Conservation (phyloP, 345 rosid species). For the Populus tremula region DNA sequence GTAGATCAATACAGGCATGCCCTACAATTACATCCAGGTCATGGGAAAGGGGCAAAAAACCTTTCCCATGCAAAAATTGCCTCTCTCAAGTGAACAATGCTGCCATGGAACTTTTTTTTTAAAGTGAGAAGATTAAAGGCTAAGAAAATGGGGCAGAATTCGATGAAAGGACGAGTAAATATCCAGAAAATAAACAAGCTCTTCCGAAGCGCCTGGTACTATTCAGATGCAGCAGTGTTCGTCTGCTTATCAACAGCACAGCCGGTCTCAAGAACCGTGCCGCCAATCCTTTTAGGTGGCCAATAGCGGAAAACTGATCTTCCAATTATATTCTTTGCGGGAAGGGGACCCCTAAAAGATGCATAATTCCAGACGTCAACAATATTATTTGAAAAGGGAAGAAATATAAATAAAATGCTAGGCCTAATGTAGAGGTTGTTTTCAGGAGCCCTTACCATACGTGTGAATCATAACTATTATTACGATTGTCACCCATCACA, state of each 20-base stretch:
- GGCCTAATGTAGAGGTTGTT: background rate
- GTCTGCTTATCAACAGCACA: slow-evolving; percentile 63
- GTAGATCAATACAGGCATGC: slow-evolving; percentile 1
- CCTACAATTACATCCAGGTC: slow-evolving; percentile 2
- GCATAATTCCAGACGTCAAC: slow-evolving; percentile 7
- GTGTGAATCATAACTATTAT: slow-evolving; percentile 93
- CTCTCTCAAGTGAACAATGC: slow-evolving; percentile 4
- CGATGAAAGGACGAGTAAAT: background rate
- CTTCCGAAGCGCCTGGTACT: background rate
- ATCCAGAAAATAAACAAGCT: background rate
- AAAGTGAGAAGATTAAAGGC: background rate
- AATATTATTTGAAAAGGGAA: background rate
- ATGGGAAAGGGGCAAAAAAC: background rate
- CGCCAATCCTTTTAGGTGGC: slow-evolving; percentile 83
- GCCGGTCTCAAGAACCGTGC: slow-evolving; percentile 60
- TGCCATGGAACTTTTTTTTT: background rate
- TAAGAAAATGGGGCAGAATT: background rate
- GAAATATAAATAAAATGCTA: background rate
- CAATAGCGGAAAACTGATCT: slow-evolving; percentile 86
- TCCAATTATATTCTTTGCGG: slow-evolving; percentile 87
- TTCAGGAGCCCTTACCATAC: slow-evolving; percentile 57
- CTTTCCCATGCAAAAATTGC: background rate
- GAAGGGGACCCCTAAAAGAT: slow-evolving; percentile 78
- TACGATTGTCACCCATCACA: slow-evolving; percentile 98
- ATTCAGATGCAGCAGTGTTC: slow-evolving; percentile 26